Conservation (phyloP, 176 grass and related monocot species). For the Melocanna baccifera region DNA sequence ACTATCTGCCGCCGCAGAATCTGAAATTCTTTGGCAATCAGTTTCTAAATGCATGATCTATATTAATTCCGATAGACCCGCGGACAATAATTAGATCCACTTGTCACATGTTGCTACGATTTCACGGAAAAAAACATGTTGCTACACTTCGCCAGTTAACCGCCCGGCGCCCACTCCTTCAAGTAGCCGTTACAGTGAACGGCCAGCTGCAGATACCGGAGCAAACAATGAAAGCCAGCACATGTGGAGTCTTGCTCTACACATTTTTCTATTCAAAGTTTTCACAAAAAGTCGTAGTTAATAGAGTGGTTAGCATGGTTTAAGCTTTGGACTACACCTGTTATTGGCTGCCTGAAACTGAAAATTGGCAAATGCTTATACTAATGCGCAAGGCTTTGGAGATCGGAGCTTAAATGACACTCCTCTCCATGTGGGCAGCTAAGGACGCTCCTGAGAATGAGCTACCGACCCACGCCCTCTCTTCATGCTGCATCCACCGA, state of each 20-base stretch:
- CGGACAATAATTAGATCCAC: not conserved
- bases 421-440: conserved; percentile 37
- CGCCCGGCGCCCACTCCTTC: not conserved
- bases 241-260: conserved; percentile 7
- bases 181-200: not conserved
- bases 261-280: not conserved
- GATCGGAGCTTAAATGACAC: conserved; percentile 15
- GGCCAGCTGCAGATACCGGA: conserved; percentile 10
- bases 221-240: not conserved
- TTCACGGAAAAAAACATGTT: not conserved
- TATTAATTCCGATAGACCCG: not conserved
- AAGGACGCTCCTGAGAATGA: conserved; percentile 24
- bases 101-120: not conserved
- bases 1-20: not conserved
- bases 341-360: not conserved
- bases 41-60: not conserved
- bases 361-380: not conserved
- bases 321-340: not conserved
- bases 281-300: not conserved
- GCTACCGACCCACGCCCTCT: conserved; percentile 31
- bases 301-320: not conserved
- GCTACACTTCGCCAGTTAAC: not conserved
- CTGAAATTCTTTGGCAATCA: not conserved
- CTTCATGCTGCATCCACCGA: conserved; percentile 28
- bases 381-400: not conserved